Base-by-base conservation (phyloP, 176 grass and related monocot species). In the Cocos nucifera region DNA sequence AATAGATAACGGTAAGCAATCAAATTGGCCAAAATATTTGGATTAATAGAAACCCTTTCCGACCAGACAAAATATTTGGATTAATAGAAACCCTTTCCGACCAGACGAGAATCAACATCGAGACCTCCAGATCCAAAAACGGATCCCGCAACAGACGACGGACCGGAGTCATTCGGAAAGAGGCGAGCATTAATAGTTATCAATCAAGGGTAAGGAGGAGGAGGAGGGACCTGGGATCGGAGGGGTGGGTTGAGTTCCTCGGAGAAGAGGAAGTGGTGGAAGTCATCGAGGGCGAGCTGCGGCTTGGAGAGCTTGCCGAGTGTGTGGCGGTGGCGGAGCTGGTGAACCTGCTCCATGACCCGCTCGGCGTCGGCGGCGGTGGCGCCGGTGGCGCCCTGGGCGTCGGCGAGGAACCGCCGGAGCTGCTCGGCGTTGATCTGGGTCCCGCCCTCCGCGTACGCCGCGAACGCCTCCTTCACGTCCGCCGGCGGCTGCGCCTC, bases 181-280 rank as follows among this genome's bases (percentile, higher is more conserved):
- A 8, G 8, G 35, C 6, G 2, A 44, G 8, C 35, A 12, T 44
- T 44, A 14, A 44, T 12, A 44, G 35, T 44, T 44, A 14, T 44
- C 35, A 44, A 44, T 12, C 35, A 53, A 65, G 23, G 22, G 22
- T 5, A 60, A 60, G 15, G 18, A 15, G 19, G 1, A n/a, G 5
- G 48, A 50, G 24, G 52, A 8, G 17, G 39, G 35, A 67, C 65
- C 65, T 67, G 23, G 6, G 51, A 35, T 32, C 52, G 6, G 22
- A 67, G 17, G 4, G 52, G 65, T 30, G 51, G 51, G 52, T 67
- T 67, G 50, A 53, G 63, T 6, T 56, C 65, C 26, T 55, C 51
- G 2, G 65, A 67, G 25, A 67, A 67, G 26, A 67, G 65, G 65
- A 32, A 56, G 4, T 21, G 5, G 24, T 56, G 52, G 65, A 67